A percentile compares a stretch with the other conserved stretches of the same genome.
Evolutionary conservation across 352 stramenopile genomes (phyloP).

Genomic region (Globisporangium heterothallicum): DNA sequence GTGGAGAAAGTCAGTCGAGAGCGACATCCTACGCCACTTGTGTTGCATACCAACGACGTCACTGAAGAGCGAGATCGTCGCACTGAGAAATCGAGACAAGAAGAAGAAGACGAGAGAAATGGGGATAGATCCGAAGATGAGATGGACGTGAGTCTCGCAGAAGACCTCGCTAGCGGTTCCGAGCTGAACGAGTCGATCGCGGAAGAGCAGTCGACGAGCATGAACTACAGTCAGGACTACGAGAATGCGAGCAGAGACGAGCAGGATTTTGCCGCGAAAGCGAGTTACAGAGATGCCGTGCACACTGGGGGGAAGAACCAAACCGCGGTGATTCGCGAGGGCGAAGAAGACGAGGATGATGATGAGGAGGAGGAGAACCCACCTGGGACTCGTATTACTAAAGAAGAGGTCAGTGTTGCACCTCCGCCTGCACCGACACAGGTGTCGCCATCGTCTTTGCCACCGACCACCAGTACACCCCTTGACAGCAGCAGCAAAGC

Average conservation of each 20-base stretch:
- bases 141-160: conserved; percentile 42
- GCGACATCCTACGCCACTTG: too few species aligned
- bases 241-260: conserved; percentile 24
- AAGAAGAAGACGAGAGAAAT: conserved; percentile 16
- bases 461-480: conserved; percentile 11
- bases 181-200: conserved; percentile 54
- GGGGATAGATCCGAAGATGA: conserved; percentile 30
- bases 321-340: background rate
- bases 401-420: conserved; percentile 14
- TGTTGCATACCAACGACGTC: too few species aligned
- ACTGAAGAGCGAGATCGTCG: background rate
- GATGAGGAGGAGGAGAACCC: conserved; percentile 9
- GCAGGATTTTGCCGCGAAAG: conserved; percentile 1
- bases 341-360: conserved; percentile 21
- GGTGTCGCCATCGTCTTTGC: conserved; percentile 20
- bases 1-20: background rate
- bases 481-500: background rate
- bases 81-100: conserved; percentile 4
- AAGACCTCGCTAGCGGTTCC: conserved; percentile 51
- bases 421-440: conserved; percentile 24
- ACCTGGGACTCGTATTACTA: background rate
- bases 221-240: conserved; percentile 20
- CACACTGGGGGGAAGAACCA: background rate
- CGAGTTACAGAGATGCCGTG: conserved; percentile 1
- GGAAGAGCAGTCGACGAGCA: conserved; percentile 20